Conservation (phyloP, 2,329 filamentous ascomycete genomes). For the Aureobasidium sp. region DNA sequence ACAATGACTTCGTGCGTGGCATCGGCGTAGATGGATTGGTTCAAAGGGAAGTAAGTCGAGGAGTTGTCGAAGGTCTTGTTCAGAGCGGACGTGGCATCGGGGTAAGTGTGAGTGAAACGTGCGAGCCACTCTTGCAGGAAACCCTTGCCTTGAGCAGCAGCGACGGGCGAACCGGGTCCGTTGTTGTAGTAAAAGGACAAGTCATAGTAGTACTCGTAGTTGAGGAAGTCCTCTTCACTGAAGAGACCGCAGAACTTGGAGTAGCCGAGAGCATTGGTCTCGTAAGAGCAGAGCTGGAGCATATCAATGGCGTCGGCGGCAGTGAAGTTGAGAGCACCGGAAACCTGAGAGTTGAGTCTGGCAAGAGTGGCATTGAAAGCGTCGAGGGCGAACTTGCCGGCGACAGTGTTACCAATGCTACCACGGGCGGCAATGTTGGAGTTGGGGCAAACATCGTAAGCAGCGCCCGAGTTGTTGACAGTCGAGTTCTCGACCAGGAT, state of each 20-base stretch:
- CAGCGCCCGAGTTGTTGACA: slow-evolving; percentile 8
- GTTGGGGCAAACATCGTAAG: slow-evolving; percentile 8
- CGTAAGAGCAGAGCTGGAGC: slow-evolving; percentile 8
- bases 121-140: slow-evolving; percentile 9
- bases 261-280: slow-evolving; percentile 10
- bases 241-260: slow-evolving; percentile 9
- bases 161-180: slow-evolving; percentile 4
- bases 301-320: neutral
- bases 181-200: slow-evolving; percentile 12
- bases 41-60: slow-evolving; percentile 2
- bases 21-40: slow-evolving; percentile 11
- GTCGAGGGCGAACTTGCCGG: neutral
- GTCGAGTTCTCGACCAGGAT: slow-evolving; percentile 8
- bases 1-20: slow-evolving; percentile 9
- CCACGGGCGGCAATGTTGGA: slow-evolving; percentile 7
- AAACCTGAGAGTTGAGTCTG: slow-evolving; percentile 9
- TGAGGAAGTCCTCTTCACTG: slow-evolving; percentile 5
- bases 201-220: slow-evolving; percentile 13
- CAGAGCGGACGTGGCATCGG: neutral
- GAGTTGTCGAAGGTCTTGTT: slow-evolving; percentile 8
- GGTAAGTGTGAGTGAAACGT: slow-evolving; percentile 10
- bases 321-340: slow-evolving; percentile 9
- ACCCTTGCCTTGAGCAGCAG: slow-evolving; percentile 5
- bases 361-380: slow-evolving; percentile 7
- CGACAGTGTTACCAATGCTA: slow-evolving; percentile 5